phyloP scores from a whole-genome alignment of 73 alveolate genomes.

The Paramecium tetraurelia region DNA sequence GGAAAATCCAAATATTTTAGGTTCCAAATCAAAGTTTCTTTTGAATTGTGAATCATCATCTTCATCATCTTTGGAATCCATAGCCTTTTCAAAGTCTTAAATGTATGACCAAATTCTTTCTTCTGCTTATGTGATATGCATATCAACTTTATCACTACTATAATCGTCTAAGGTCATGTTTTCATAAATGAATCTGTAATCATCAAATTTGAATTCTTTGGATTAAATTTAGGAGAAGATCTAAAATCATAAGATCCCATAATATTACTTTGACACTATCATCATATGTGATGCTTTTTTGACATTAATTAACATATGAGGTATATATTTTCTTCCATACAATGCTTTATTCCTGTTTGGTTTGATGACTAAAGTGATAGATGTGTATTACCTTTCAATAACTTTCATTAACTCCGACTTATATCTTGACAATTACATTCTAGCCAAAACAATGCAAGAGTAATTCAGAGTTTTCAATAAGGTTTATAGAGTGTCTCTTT shows the following conservation, averaged over 20 bases:
- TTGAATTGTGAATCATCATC: background rate
- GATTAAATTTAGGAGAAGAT: constrained; percentile 4
- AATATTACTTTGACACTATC: constrained; percentile 34
- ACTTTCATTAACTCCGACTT: constrained; percentile 14
- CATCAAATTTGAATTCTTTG: constrained; percentile 34
- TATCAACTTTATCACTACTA: background rate
- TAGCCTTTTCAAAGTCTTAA: constrained; percentile 36
- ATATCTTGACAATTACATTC: constrained; percentile 51
- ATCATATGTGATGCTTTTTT: constrained; percentile 36
- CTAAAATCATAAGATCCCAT: background rate
- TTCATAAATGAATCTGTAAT: constrained; percentile 14
- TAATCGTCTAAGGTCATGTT: constrained; percentile 30
- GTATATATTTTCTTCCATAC: constrained; percentile 36
- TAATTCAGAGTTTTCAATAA: constrained; percentile 15
- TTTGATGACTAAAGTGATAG: background rate
- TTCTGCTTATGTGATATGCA: background rate
- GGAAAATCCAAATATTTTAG: constrained; percentile 38
- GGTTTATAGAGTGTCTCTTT: constrained; percentile 4
- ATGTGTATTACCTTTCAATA: background rate
- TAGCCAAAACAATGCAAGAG: constrained; percentile 37
- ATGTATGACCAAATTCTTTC: constrained; percentile 29
- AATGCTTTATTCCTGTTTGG: background rate
- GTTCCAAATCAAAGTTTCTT: constrained; percentile 10
- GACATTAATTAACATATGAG: background rate
- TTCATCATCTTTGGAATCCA: constrained; percentile 14